Base-by-base conservation (phyloP, 331 rosid genomes). In the Quercus tomentella region DNA sequence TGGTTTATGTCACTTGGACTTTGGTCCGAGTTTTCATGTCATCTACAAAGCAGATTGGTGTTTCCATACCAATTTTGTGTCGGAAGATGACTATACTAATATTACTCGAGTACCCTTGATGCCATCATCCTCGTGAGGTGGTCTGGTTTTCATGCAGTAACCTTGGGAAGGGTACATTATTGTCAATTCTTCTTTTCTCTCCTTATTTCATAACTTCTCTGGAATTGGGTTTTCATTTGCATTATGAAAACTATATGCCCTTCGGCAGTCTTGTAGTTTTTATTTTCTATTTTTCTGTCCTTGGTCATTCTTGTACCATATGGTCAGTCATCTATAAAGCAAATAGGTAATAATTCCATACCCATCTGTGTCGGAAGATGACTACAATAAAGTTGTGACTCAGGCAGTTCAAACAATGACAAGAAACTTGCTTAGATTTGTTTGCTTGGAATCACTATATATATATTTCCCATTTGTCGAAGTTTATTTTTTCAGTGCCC, bases 301-400 rank as follows among this genome's bases (percentile, higher is more conserved):
- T 12, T 60, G 12, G 33, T 25, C 7, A 56, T 49, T 49, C 18
- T 49, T 49, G 54, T 49, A 49, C 17, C 18, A 14, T 67, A 67
- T 67, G 52, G 52, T 35, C 51, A 30, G 90, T 84, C 93, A 86
- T 87, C 85, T 86, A 87, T 51, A 88, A 86, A 89, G 92, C 87
- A 80, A 66, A 70, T 72, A 77, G 87, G 84, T 49, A 8, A 21
- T 78, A 73, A 16, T 84, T 11, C 30, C 1, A 26, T 86, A 63
- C 87, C 88, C 88, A 85, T 41, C 3, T 86, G 93, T 91, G 89
- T 86, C 86, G 88, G 92, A 91, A 84, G 90, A 65, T 89, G 92
- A 89, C 88, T 9, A 85, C 12, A 88, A 22, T 49, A 21, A 74
- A 35, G 18, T 6, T 6, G 45, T 16, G 14, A 66, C 72, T 66